A percentile compares a stretch with the other conserved stretches of the same genome.
phyloP scores from a whole-genome alignment of 441 rosid genomes.

The Gossypium schwendimanii region DNA sequence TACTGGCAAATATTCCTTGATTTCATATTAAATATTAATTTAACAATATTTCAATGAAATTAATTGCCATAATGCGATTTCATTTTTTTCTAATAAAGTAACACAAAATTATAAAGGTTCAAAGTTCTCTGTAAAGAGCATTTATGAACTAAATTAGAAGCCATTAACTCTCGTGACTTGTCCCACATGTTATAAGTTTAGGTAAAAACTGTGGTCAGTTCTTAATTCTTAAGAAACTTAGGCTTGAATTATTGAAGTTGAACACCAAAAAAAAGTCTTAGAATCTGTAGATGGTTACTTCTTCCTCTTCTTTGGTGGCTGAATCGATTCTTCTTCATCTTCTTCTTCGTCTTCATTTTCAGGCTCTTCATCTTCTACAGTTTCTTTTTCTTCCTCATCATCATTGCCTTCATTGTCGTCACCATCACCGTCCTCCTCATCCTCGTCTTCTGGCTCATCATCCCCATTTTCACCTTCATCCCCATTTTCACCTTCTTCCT shows the following conservation, averaged over 20 bases:
- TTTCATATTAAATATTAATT: neutral
- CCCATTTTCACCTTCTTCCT: neutral
- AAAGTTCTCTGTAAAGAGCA: neutral
- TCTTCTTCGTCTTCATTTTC: constrained; percentile 4
- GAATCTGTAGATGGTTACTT: neutral
- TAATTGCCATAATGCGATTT: no score
- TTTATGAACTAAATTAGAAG: neutral
- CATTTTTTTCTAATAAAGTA: no score
- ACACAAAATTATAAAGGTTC: no score
- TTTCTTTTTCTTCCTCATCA: neutral
- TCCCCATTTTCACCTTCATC: neutral
- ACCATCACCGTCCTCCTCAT: neutral
- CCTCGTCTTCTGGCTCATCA: neutral
- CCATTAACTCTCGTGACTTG: neutral
- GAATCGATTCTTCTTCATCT: neutral
- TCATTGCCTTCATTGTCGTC: neutral
- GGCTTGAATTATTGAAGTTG: constrained; percentile 1
- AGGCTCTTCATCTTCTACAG: neutral
- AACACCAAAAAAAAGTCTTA: neutral
- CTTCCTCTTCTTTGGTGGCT: constrained; percentile 7
- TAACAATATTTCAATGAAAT: no score
- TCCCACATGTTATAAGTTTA: neutral
- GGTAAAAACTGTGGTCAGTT: neutral
- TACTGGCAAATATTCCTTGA: neutral
- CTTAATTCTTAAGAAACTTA: neutral